Conservation (phyloP, 2,329 filamentous ascomycete species). For the Ilyonectria robusta region DNA sequence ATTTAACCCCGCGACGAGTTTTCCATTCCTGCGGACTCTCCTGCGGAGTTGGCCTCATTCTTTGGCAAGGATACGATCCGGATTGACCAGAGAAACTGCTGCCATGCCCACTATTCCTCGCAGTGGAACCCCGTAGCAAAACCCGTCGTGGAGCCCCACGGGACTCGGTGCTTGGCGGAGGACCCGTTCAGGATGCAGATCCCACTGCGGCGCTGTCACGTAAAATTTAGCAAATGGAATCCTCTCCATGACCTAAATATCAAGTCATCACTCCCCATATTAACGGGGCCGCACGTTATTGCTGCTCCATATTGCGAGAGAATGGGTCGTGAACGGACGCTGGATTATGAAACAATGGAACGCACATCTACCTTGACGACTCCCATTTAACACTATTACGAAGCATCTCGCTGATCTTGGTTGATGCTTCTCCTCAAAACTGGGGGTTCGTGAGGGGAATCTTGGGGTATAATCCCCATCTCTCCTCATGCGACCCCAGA, state of each 20-base stretch:
- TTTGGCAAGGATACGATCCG: neutral
- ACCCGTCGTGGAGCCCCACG: slow-evolving; percentile 1
- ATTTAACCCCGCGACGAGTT: neutral
- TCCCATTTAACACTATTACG: neutral
- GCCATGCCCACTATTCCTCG: slow-evolving; percentile 7
- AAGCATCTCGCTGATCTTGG: neutral
- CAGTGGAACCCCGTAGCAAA: neutral
- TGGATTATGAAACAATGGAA: no score
- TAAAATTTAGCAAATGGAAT: slow-evolving; percentile 24
- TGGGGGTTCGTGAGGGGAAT: neutral
- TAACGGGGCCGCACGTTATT: neutral
- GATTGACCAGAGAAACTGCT: slow-evolving; percentile 1
- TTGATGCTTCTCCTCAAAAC: neutral
- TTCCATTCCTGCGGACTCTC: neutral
- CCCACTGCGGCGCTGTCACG: neutral
- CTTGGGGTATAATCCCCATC: neutral
- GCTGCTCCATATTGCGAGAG: neutral
- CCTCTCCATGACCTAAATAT: slow-evolving; percentile 14
- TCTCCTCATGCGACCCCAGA: neutral
- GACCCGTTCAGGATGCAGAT: neutral
- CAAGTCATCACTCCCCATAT: slow-evolving; percentile 1
- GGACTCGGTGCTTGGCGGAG: slow-evolving; percentile 5
- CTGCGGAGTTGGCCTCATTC: neutral
- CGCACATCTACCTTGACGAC: neutral
- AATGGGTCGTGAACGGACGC: neutral